Base-by-base conservation (phyloP, 306 rosid genomes). In the Dalbergia oliveri region DNA sequence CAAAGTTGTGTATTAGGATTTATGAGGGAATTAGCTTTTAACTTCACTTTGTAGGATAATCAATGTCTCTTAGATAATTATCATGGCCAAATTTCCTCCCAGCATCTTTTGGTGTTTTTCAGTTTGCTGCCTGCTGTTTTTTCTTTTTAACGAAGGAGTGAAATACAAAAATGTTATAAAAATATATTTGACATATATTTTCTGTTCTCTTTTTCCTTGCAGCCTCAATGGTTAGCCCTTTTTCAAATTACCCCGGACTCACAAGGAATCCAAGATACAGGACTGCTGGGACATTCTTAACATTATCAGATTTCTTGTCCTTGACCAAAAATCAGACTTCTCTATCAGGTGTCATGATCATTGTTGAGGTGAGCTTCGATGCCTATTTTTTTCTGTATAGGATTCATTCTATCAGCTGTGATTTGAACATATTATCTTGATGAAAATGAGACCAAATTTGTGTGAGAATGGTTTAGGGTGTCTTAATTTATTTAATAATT, bases 251-350 rank as follows among this genome's bases (percentile, higher is more conserved):
- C 41, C 41, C 41, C 86, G 0, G 0, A 5, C 66, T 96, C 87
- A 47, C 3, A 76, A 88, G 99, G 77, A 96, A 93, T 83, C 97
- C 98, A 77, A 73, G 16, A 77, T 4, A 3, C 82, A 80, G 56
- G 74, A 82, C 15, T 39, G 76, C 45, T 15, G 98, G 99, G 59
- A 53, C 11, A 1, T 80, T 89, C 79, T 1, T 89, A 34, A 72
- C 92, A 18, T 81, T 96, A 71, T 79, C 93, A 14, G 94, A 93
- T 4, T 96, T 96, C 87, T 83, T 96, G 89, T 80, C 87, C 60
- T 77, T 96, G 89, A 76, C 98, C 61, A 91, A 90, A 87, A 89
- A 81, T 19, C 66, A 86, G 2, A 77, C 86, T 60, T 87, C 97
- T 81, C 91, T 96, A 73, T 76, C 90, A 10, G 97, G 97, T 69